phyloP scores from a whole-genome alignment of 1,284 basidiomycete genomes.

The Fereydounia khargensis region DNA sequence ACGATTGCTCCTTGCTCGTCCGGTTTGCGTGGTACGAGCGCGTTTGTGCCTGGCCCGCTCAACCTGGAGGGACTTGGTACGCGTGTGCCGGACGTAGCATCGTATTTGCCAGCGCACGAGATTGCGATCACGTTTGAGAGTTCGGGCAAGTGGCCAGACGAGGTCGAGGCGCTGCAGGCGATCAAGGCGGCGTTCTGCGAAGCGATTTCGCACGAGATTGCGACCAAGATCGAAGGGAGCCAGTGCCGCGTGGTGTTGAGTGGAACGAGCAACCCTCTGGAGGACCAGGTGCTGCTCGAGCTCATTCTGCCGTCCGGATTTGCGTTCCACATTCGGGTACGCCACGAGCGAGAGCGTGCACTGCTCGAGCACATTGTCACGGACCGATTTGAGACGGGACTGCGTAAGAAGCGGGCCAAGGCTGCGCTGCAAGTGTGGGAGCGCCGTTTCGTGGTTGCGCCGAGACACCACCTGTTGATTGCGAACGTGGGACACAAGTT shows the following conservation, averaged over 20 bases:
- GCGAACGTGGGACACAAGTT: conserved; percentile 76
- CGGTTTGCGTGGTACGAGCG: conserved; percentile 76
- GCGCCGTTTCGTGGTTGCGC: conserved; percentile 72
- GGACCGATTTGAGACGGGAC: conserved; percentile 55
- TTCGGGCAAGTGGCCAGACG: conserved; percentile 93
- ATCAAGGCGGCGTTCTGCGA: conserved; percentile 81
- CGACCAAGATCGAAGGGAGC: conserved; percentile 58
- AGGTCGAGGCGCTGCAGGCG: conserved; percentile 85
- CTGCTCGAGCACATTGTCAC: conserved; percentile 71
- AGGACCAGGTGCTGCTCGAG: conserved; percentile 74
- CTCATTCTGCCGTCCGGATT: conserved; percentile 78
- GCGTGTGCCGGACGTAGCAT: conserved; percentile 47
- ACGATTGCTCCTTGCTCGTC: conserved; percentile 68
- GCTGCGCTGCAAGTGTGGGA: conserved; percentile 69
- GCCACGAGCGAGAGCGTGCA: conserved; percentile 80
- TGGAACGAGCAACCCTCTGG: conserved; percentile 57
- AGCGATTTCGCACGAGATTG: conserved; percentile 9
- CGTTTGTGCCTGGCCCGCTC: conserved; percentile 69
- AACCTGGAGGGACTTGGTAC: conserved; percentile 47
- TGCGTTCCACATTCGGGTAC: conserved; percentile 79
- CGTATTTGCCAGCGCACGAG: conserved; percentile 59
- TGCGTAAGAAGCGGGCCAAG: conserved; percentile 63
- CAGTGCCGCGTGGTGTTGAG: conserved; percentile 56
- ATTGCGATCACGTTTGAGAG: conserved; percentile 64
- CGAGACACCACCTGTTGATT: conserved; percentile 81